Percentiles rank a stretch among this genome's conserved stretches.
Conservation (phyloP, 306 rosid genomes). For the Prunus persica region Prunus_persica_NCBIv2 NC_034009.1:28592501-28593000, state of each 20-base stretch:
- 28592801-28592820: slow-evolving; percentile 78
- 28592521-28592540: slow-evolving; percentile 70
- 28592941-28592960: slow-evolving; percentile 82
- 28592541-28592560: slow-evolving; percentile 91
- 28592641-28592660: slow-evolving; percentile 68
- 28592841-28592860: slow-evolving; percentile 92
- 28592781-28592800: slow-evolving; percentile 73
- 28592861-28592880: slow-evolving; percentile 90
- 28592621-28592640: slow-evolving; percentile 71
- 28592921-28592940: slow-evolving; percentile 74
- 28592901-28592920: slow-evolving; percentile 91
- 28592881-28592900: slow-evolving; percentile 65
- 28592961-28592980: slow-evolving; percentile 89
- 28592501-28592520: slow-evolving; percentile 62
- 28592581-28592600: slow-evolving; percentile 70
- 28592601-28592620: slow-evolving; percentile 86
- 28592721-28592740: slow-evolving; percentile 85
- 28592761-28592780: slow-evolving; percentile 77
- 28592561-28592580: slow-evolving; percentile 52
- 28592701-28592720: slow-evolving; percentile 86
- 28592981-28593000: slow-evolving; percentile 92
- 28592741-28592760: slow-evolving; percentile 67
- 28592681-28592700: slow-evolving; percentile 60
- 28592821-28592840: slow-evolving; percentile 87
- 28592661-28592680: slow-evolving; percentile 59